Evolutionary conservation across 208 protist genomes (phyloP).

Genomic region (Crithidia mellificae): DNA sequence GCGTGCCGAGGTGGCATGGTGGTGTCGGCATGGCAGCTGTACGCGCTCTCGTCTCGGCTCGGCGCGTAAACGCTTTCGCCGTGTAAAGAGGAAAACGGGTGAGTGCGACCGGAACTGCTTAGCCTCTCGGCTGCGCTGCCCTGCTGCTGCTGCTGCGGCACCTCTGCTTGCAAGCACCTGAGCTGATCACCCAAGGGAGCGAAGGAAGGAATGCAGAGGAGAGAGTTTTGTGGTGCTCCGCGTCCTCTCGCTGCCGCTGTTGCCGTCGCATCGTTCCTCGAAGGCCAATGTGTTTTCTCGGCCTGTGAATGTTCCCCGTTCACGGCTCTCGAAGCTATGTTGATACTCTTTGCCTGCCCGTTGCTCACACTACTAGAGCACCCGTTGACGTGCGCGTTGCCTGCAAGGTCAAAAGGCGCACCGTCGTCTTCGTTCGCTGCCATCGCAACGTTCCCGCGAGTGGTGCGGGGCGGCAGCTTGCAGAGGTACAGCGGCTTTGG

Average conservation of each 20-base stretch:
- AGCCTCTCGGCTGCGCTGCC: neutral
- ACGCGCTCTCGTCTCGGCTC: neutral
- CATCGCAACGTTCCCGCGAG: too few species aligned
- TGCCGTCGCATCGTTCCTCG: too few species aligned
- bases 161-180: neutral
- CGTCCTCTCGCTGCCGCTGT: neutral
- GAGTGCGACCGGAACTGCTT: neutral
- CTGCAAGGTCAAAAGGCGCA: too few species aligned
- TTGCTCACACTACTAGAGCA: too few species aligned
- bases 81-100: neutral
- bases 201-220: neutral
- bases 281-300: too few species aligned
- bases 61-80: neutral
- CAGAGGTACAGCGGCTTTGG: slow-evolving; percentile 52
- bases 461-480: slow-evolving; percentile 24
- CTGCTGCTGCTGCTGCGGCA: neutral
- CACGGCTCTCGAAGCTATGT: too few species aligned
- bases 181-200: slow-evolving; percentile 6
- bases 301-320: too few species aligned
- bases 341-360: too few species aligned
- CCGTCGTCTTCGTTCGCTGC: too few species aligned
- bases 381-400: too few species aligned
- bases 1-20: slow-evolving; percentile 19
- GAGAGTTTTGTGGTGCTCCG: neutral
- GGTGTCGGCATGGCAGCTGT: slow-evolving; percentile 2